A percentile compares a stretch with the other conserved stretches of the same genome.
These are phyloP conservation scores for Amanita polypyramis DNA, from an alignment of 768 basidiomycete species.

Conservation along the genomic window DNA sequence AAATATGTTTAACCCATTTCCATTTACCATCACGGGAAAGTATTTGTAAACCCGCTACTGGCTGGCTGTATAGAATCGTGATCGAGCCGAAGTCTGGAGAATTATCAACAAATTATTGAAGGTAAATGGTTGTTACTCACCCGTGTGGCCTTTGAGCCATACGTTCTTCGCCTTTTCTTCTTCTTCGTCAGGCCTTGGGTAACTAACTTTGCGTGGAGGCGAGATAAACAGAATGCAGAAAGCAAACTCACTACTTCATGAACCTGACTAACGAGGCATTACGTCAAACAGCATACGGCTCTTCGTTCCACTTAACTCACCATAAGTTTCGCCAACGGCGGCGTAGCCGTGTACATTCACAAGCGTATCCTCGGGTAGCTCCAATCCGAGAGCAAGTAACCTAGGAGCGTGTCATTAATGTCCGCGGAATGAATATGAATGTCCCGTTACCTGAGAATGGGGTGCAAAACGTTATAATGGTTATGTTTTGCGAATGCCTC, in stretches of 20 bases:
- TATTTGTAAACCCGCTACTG: slow-evolving; percentile 47
- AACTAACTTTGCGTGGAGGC: slow-evolving; percentile 19
- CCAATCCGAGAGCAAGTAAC: slow-evolving; percentile 39
- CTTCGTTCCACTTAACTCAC: slow-evolving; percentile 16
- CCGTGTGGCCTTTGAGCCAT: slow-evolving; percentile 53
- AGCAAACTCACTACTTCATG: slow-evolving; percentile 56
- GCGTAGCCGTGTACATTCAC: slow-evolving; percentile 37
- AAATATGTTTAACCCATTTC: slow-evolving; percentile 49
- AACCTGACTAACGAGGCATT: slow-evolving; percentile 37
- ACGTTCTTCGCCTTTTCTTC: slow-evolving; percentile 41
- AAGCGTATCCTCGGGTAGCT: slow-evolving; percentile 42
- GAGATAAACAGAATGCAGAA: neutral
- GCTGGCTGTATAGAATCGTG: slow-evolving; percentile 52
- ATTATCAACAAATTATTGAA: neutral
- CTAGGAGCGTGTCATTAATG: slow-evolving; percentile 20
- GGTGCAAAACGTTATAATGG: slow-evolving; percentile 40
- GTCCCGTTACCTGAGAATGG: slow-evolving; percentile 28
- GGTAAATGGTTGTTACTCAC: slow-evolving; percentile 15
- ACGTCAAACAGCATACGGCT: neutral
- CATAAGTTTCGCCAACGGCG: slow-evolving; percentile 29
- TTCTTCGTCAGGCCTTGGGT: slow-evolving; percentile 38
- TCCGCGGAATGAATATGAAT: neutral
- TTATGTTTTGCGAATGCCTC: slow-evolving; percentile 38
- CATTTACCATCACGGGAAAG: slow-evolving; percentile 39
- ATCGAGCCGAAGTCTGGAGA: slow-evolving; percentile 40